These are phyloP conservation scores for Yamadazyma phyllophila DNA, from an alignment of 805 yeast genomes.

Conservation along the genomic window DNA sequence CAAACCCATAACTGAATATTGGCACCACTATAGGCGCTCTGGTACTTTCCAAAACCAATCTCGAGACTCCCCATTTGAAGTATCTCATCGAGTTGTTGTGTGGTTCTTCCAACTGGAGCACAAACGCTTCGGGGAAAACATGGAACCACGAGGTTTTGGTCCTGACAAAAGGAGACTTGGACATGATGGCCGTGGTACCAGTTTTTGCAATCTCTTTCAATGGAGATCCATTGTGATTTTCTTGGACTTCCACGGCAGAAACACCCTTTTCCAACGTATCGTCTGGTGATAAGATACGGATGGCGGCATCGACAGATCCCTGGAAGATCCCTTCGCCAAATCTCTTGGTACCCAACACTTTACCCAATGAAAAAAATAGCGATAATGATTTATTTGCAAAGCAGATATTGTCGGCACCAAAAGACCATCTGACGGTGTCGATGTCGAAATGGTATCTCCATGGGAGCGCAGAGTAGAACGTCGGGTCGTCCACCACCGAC, in stretches of 20 bases:
- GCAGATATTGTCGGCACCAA: conserved; percentile 91
- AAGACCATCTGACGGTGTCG: conserved; percentile 83
- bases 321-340: conserved; percentile 95
- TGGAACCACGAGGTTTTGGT: conserved; percentile 85
- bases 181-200: conserved; percentile 33
- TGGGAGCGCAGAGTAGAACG: conserved; percentile 84
- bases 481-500: conserved; percentile 91
- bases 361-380: conserved; percentile 80
- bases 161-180: conserved; percentile 53
- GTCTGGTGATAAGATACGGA: conserved; percentile 76
- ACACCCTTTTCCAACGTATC: conserved; percentile 55
- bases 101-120: conserved; percentile 79
- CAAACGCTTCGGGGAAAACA: conserved; percentile 93
- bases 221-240: conserved; percentile 22
- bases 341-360: conserved; percentile 80
- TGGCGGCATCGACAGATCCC: conserved; percentile 82
- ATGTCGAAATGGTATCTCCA: conserved; percentile 59
- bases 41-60: conserved; percentile 79
- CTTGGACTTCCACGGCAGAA: conserved; percentile 30
- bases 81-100: conserved; percentile 85
- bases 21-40: conserved; percentile 86
- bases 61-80: conserved; percentile 92
- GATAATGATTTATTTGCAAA: conserved; percentile 54
- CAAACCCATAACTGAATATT: conserved; percentile 81
- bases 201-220: conserved; percentile 1